These are phyloP conservation scores for Gossypium arboreum DNA, from an alignment of 345 rosid species.

Conservation along the genomic window DNA sequence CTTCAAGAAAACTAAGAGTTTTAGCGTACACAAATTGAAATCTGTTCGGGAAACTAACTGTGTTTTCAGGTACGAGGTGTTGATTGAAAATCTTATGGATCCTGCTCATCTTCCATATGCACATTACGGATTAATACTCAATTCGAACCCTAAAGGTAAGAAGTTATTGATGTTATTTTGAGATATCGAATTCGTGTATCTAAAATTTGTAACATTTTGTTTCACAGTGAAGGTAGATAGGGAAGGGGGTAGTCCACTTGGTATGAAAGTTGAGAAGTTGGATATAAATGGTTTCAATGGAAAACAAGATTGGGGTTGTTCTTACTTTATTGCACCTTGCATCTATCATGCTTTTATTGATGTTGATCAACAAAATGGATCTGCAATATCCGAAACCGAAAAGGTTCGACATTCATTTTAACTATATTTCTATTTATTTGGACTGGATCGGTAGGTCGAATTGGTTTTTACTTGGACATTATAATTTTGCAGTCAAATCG, in stretches of 20 bases:
- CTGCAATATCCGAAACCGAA: conserved; percentile 30
- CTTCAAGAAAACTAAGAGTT: not conserved
- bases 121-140: conserved; percentile 65
- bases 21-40: not conserved
- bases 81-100: conserved; percentile 86
- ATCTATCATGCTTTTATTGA: conserved; percentile 51
- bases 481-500: conserved; percentile 28
- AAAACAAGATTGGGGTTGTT: conserved; percentile 54
- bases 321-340: conserved; percentile 67
- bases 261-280: conserved; percentile 42
- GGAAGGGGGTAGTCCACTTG: conserved; percentile 87
- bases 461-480: not conserved
- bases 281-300: conserved; percentile 52
- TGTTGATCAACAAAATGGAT: conserved; percentile 40
- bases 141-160: conserved; percentile 39
- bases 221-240: conserved; percentile 63
- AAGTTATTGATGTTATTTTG: not conserved
- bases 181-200: not conserved
- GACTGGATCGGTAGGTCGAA: not conserved
- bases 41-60: not conserved
- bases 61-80: conserved; percentile 66
- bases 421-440: not conserved
- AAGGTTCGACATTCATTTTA: conserved; percentile 28
- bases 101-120: conserved; percentile 96
- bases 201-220: conserved; percentile 1